Base-by-base conservation (phyloP, 371 early-diverging fungal species). In the Syncephalastrum monosporum region DNA sequence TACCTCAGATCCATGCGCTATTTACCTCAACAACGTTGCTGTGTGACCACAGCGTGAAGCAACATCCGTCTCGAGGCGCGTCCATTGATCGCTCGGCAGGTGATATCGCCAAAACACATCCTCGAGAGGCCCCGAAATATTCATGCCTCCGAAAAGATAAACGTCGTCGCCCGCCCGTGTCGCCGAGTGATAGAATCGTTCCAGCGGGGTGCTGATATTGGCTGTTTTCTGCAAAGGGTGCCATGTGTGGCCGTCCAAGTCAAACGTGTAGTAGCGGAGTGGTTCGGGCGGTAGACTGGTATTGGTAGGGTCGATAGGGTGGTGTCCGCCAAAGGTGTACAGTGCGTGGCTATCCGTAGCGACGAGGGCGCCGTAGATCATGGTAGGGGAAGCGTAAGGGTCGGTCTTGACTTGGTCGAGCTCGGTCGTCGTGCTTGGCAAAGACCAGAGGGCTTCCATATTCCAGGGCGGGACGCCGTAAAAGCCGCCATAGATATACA, bases 401-500 rank as follows among this genome's bases (percentile, higher is more conserved):
- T 72, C 55, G 2, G 72, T 72, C 14, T 47, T 16, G 17, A 72
- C n/a, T 52, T 68, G 72, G 1, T 52, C 52, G 4, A 71, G 47
- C 3, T 46, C 41, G 12, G 47, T 41, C 8, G 55, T 23, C 5
- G 58, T 33, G 49, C 44, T 38, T 21, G 65, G 45, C 1, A 72
- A 23, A 16, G 43, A 43, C 72, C 72, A 72, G 15, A 72, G 46
- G 1, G 66, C 69, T 38, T 72, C 72, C 54, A 59, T 68, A 23
- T 68, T 63, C 69, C 69, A 72, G 13, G 72, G 66, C 15, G 72
- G 42, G 3, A 57, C 55, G 13, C 60, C 54, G 42, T 65, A 68
- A 43, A 63, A 66, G n/a, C 72, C 72, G 4, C 72, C 72, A 48
- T 68, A 69, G 16, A 68, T 42, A 42, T 68, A 66, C 0, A 66